phyloP scores from a whole-genome alignment of 225 moss, liverwort and hornwort genomes.

The Pseudoscleropodium purum region DNA sequence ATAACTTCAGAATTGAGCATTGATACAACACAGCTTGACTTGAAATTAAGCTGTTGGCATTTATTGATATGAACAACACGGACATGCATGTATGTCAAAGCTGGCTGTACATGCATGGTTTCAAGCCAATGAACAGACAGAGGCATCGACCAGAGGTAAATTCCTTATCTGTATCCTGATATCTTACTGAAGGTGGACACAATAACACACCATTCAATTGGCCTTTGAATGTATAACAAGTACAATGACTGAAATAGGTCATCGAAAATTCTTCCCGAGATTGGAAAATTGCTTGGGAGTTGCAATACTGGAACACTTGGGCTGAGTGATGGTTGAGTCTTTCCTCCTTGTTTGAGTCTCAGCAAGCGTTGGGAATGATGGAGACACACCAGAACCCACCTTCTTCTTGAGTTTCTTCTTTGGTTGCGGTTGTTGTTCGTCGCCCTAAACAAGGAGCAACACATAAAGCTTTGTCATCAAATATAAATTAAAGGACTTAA shows the following conservation, averaged over 20 bases:
- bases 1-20: neutral
- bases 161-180: neutral
- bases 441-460: neutral
- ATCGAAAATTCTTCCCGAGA: slow-evolving; percentile 42
- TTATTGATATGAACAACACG: slow-evolving; percentile 2
- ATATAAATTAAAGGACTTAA: neutral
- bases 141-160: neutral
- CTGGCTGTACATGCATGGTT: neutral
- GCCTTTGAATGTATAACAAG: slow-evolving; percentile 10
- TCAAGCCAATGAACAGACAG: neutral
- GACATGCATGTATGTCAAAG: neutral
- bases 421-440: slow-evolving; percentile 13
- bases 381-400: neutral
- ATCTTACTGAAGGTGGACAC: neutral
- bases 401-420: slow-evolving; percentile 35
- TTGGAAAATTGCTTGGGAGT: slow-evolving; percentile 20
- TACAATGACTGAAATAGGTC: neutral
- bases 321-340: neutral
- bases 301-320: neutral
- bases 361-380: neutral
- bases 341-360: slow-evolving; percentile 1
- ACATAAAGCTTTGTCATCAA: neutral
- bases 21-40: neutral
- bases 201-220: slow-evolving; percentile 17
- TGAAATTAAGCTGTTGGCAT: neutral